Percentiles rank a stretch among this genome's conserved stretches.
These are phyloP conservation scores for Aquilaria malaccensis DNA, from an alignment of 345 rosid genomes.

Conservation along the genomic window DNA sequence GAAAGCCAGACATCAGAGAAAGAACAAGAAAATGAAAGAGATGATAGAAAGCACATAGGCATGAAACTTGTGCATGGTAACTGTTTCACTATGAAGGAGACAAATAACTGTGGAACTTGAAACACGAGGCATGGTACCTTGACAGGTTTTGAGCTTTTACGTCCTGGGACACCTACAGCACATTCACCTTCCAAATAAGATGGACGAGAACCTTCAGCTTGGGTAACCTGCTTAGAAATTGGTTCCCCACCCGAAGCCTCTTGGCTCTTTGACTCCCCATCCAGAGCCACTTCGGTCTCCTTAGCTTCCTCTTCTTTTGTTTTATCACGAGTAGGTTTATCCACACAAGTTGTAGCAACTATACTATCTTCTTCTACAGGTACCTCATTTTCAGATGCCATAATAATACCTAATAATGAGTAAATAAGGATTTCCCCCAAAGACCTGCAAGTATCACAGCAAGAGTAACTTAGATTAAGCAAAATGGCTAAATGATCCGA, in stretches of 20 bases:
- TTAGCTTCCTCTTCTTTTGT: conserved; percentile 27
- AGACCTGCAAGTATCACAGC: conserved; percentile 9
- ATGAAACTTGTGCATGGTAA: no score
- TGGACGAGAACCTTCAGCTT: conserved; percentile 22
- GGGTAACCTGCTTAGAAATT: conserved; percentile 21
- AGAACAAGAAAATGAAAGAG: neutral
- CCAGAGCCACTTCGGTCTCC: neutral
- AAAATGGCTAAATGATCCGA: neutral
- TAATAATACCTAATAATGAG: conserved; percentile 16
- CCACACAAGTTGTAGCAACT: conserved; percentile 16
- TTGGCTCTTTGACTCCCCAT: conserved; percentile 13
- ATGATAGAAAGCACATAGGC: neutral
- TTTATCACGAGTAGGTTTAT: conserved; percentile 20
- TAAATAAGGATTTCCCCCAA: conserved; percentile 13
- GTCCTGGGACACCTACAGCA: conserved; percentile 25
- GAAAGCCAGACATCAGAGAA: conserved; percentile 1
- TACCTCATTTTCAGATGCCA: conserved; percentile 53
- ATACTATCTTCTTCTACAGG: conserved; percentile 29
- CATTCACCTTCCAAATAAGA: conserved; percentile 21
- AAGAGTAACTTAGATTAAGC: neutral
- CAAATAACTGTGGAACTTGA: neutral
- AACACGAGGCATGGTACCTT: conserved; percentile 40
- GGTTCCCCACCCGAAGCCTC: conserved; percentile 16
- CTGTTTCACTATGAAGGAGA: no score
- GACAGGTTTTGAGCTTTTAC: conserved; percentile 28